Conservation (phyloP, 768 basidiomycete genomes). For the Crepidotus variabilis region DNA sequence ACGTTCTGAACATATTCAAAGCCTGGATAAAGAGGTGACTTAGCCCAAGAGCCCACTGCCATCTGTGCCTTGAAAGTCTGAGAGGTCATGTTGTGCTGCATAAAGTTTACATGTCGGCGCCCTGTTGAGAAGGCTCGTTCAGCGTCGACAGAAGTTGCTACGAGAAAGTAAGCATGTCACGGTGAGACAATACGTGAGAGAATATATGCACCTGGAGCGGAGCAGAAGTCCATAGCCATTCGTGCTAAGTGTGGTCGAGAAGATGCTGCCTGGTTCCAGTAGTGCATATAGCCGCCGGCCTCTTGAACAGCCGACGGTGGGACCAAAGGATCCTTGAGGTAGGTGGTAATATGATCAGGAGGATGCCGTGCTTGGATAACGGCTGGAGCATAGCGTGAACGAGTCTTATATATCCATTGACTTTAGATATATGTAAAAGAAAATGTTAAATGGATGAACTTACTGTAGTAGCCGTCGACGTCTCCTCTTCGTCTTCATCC, state of each 20-base stretch:
- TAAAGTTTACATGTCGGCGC: slow-evolving; percentile 24
- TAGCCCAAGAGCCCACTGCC: slow-evolving; percentile 26
- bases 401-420: not conserved
- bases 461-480: not conserved
- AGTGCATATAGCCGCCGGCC: slow-evolving; percentile 17
- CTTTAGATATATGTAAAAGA: too few species aligned
- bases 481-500: not conserved
- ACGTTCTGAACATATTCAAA: slow-evolving; percentile 9
- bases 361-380: not conserved
- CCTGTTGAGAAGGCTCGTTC: slow-evolving; percentile 32
- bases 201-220: slow-evolving; percentile 19
- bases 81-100: slow-evolving; percentile 29
- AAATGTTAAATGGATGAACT: not conserved
- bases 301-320: slow-evolving; percentile 1
- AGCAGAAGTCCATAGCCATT: slow-evolving; percentile 23
- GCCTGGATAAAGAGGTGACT: slow-evolving; percentile 21
- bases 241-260: slow-evolving; percentile 12
- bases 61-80: slow-evolving; percentile 31
- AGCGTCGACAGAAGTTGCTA: slow-evolving; percentile 31
- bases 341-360: slow-evolving; percentile 16
- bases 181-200: not conserved
- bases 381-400: slow-evolving; percentile 1
- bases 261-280: slow-evolving; percentile 8
- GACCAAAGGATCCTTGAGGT: slow-evolving; percentile 15
- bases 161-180: not conserved